A percentile compares a stretch with the other conserved stretches of the same genome.
phyloP scores from a whole-genome alignment of 2,329 filamentous ascomycete species.

The Diaporthe destruens region DNA sequence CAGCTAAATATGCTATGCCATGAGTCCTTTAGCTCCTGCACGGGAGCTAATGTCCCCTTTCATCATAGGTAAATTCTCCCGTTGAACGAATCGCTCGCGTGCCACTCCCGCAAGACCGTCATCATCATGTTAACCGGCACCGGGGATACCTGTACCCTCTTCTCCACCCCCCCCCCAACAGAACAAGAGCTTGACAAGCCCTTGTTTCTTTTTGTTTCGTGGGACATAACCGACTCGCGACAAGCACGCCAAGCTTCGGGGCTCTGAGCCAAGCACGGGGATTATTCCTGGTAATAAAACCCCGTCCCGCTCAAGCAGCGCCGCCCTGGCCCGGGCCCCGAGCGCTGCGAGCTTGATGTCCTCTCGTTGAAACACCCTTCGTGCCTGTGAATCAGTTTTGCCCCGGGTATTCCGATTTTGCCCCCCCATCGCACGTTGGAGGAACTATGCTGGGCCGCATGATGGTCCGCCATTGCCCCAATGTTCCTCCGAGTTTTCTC shows the following conservation, averaged over 20 bases:
- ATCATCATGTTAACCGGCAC: not conserved
- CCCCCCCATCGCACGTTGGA: not conserved
- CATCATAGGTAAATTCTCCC: slow-evolving; percentile 24
- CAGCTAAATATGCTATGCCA: no score
- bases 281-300: slow-evolving; percentile 15
- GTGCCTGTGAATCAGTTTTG: slow-evolving; percentile 27
- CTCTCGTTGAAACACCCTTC: slow-evolving; percentile 30
- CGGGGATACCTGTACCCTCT: no score
- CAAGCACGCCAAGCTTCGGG: slow-evolving; percentile 30
- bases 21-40: no score
- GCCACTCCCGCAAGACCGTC: not conserved
- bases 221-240: slow-evolving; percentile 11
- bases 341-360: not conserved
- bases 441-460: not conserved
- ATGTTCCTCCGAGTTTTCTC: not conserved
- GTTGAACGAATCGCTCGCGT: slow-evolving; percentile 16
- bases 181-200: not conserved
- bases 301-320: no score
- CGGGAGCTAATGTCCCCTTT: no score
- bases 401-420: slow-evolving; percentile 2
- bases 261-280: slow-evolving; percentile 18
- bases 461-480: slow-evolving; percentile 12
- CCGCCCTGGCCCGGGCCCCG: not conserved
- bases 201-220: slow-evolving; percentile 1
- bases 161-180: not conserved